Percentiles rank a stretch among this genome's conserved stretches.
phyloP scores from a whole-genome alignment of 2,329 filamentous ascomycete genomes.

The Phialophora macrospora region DNA sequence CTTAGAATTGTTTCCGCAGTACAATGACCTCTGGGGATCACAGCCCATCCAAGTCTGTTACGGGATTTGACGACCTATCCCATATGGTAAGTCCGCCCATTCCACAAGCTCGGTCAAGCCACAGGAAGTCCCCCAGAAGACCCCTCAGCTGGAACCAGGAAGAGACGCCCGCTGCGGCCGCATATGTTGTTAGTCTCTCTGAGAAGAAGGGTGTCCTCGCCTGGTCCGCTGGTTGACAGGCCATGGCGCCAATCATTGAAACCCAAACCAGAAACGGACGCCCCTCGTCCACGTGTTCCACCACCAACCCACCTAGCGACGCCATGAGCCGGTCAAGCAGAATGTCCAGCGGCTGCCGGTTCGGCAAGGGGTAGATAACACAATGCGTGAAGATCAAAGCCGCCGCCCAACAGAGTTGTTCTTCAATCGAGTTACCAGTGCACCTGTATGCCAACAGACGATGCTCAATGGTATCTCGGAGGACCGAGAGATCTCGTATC shows the following conservation, averaged over 20 bases:
- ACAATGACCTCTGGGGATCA: neutral
- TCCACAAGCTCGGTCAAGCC: slow-evolving; percentile 5
- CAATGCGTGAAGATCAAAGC: slow-evolving; percentile 6
- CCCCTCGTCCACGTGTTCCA: neutral
- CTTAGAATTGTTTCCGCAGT: neutral
- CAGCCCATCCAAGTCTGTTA: neutral
- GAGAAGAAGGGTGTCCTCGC: neutral
- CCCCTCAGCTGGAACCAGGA: slow-evolving; percentile 1
- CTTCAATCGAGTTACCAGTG: neutral
- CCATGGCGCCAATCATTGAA: slow-evolving; percentile 1
- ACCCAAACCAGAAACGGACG: slow-evolving; percentile 1
- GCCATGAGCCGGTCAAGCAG: neutral
- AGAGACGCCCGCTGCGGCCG: neutral
- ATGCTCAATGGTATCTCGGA: slow-evolving; percentile 1
- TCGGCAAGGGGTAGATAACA: slow-evolving; percentile 1
- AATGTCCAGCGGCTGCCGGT: neutral
- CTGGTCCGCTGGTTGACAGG: neutral
- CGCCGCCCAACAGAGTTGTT: neutral
- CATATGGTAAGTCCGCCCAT: neutral
- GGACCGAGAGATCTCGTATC: neutral
- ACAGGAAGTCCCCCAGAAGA: neutral
- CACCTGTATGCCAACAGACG: neutral
- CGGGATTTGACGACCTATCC: neutral
- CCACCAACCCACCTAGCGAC: neutral
- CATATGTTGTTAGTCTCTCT: neutral